These are phyloP conservation scores for Mucor plumbeus DNA, from an alignment of 371 early-diverging fungal genomes.

Conservation along the genomic window DNA sequence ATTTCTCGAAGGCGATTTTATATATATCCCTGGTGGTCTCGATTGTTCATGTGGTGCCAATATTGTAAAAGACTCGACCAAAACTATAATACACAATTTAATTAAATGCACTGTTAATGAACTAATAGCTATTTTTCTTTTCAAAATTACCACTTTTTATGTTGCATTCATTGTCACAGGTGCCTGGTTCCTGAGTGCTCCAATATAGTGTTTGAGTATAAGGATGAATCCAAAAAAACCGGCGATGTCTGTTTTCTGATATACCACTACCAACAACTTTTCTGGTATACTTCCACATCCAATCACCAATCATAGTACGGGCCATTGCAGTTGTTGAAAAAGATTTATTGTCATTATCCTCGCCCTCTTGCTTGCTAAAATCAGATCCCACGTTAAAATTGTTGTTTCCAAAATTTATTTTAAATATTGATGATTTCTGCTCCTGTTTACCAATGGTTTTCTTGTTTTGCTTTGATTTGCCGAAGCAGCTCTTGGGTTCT, in stretches of 20 bases:
- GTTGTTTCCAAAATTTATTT: background rate
- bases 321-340: conserved; percentile 55
- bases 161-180: conserved; percentile 34
- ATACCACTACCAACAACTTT: conserved; percentile 50
- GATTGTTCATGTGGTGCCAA: conserved; percentile 33
- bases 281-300: conserved; percentile 74
- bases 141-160: conserved; percentile 48
- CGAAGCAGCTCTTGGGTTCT: conserved; percentile 15
- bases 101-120: no score
- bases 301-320: conserved; percentile 75
- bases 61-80: conserved; percentile 54
- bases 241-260: conserved; percentile 63
- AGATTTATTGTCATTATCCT: background rate
- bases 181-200: conserved; percentile 68
- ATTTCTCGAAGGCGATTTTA: conserved; percentile 61
- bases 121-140: background rate
- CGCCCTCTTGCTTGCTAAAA: background rate
- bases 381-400: background rate
- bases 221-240: conserved; percentile 81
- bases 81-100: conserved; percentile 28
- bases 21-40: conserved; percentile 53
- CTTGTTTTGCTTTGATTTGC: conserved; percentile 1
- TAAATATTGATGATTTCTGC: background rate
- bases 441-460: background rate
- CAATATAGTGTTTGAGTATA: conserved; percentile 76